Percentiles rank a stretch among this genome's conserved stretches.
These are phyloP conservation scores for Schwanniomyces vanrijiae DNA, from an alignment of 805 yeast genomes.

Conservation along the genomic window DNA sequence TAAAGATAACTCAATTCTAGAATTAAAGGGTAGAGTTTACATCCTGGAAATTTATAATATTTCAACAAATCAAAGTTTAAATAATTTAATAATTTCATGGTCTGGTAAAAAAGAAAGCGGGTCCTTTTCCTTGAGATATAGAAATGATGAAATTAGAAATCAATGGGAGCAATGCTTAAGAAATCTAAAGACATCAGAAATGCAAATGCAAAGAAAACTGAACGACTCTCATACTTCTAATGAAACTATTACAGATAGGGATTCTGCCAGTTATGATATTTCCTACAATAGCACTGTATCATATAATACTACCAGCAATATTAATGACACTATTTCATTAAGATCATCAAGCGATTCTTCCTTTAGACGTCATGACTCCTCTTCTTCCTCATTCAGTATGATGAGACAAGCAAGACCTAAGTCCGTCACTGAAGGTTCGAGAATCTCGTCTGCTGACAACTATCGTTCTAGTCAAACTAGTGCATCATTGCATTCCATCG, in stretches of 20 bases:
- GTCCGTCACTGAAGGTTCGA: conserved; percentile 17
- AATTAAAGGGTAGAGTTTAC: conserved; percentile 79
- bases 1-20: conserved; percentile 36
- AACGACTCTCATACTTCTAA: conserved; percentile 34
- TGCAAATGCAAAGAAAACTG: conserved; percentile 38
- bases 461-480: not conserved
- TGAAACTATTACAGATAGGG: conserved; percentile 14
- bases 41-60: conserved; percentile 59
- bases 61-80: conserved; percentile 42
- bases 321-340: conserved; percentile 13
- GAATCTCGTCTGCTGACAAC: conserved; percentile 6
- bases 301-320: conserved; percentile 1
- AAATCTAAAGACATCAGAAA: conserved; percentile 42
- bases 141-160: conserved; percentile 76
- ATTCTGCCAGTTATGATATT: conserved; percentile 24
- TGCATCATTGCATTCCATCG: conserved; percentile 7
- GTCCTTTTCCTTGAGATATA: conserved; percentile 75
- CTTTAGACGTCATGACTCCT: conserved; percentile 41
- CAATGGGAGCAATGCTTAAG: conserved; percentile 79
- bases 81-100: conserved; percentile 70
- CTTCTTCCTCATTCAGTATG: conserved; percentile 45
- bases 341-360: conserved; percentile 30
- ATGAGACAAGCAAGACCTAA: conserved; percentile 33
- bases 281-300: conserved; percentile 12
- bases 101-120: conserved; percentile 87